Evolutionary conservation across 805 yeast genomes (phyloP), one percentile per base, ranked within the genome.

Genomic region (Wickerhamomyces rabaulensis): DNA sequence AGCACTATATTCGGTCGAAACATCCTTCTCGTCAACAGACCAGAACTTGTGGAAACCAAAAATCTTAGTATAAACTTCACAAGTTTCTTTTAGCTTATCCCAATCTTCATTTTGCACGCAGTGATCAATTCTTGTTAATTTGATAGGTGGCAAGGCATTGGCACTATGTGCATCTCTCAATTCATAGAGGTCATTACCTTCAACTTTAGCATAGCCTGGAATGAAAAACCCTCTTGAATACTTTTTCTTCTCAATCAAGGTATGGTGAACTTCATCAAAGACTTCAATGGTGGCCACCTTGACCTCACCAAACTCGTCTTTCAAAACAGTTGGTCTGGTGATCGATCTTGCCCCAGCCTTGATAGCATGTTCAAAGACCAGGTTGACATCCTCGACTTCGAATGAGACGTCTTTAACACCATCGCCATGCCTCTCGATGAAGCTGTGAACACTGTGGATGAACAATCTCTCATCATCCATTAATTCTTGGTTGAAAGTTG

Each of bases 21-120:
- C 77, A 52, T 82, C 86, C 41, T 70, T 71, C 52, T 88, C 95
- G 61, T 87, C 95, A 12, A 85, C 95, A 1, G 92, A 83, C 94
- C 95, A 86, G 61, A 79, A 87, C 58, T 80, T 71, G 54, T 82
- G 89, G 65, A 88, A 85, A 1, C 90, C 90, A 54, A 87, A 78
- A 2, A 78, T 75, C 22, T 66, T 63, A 25, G 80, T 76, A 63
- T 89, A 87, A 47, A 76, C 75, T 16, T 67, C 66, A 54, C 90
- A 84, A 0, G 79, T 77, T 6, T 54, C 54, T 26, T 70, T 73
- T 84, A 87, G 78, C 54, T 76, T 68, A 56, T 81, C 65, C 91
- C 91, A 85, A 38, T 75, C 78, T 53, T 80, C 82, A 64, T 86
- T 87, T 53, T 84, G 91, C 17, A 88, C 96, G 58, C 88, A 82